phyloP scores from a whole-genome alignment of 768 basidiomycete genomes.

The Hericium alpestre region DNA sequence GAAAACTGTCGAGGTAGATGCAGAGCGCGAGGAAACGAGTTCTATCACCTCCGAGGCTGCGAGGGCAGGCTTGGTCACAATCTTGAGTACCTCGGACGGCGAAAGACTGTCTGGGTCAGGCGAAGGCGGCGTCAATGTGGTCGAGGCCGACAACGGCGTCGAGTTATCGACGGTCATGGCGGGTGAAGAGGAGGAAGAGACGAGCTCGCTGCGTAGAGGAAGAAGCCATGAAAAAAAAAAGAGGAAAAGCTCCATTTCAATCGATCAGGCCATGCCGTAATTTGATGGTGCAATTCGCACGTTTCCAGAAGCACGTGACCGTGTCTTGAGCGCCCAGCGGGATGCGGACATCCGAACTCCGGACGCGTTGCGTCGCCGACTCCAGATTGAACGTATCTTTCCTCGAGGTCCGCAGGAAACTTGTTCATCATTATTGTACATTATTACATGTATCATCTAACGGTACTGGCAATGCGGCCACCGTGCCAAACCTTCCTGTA shows the following conservation, averaged over 20 bases:
- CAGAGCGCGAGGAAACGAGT: slow-evolving; percentile 46
- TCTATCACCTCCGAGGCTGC: slow-evolving; percentile 61
- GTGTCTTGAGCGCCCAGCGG: neutral
- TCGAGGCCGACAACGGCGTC: slow-evolving; percentile 20
- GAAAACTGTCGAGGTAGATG: slow-evolving; percentile 58
- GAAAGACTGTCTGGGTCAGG: slow-evolving; percentile 19
- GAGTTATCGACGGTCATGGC: slow-evolving; percentile 19
- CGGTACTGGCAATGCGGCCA: too few relatives aligned
- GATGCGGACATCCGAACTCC: too few relatives aligned
- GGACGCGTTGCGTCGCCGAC: too few relatives aligned
- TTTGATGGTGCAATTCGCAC: slow-evolving; percentile 1
- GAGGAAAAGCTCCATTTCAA: neutral
- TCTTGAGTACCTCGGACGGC: slow-evolving; percentile 8
- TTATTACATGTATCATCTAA: too few relatives aligned
- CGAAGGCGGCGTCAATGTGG: slow-evolving; percentile 25
- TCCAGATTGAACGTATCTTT: too few relatives aligned
- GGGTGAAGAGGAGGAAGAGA: neutral
- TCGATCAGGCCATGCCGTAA: neutral
- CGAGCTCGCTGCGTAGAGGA: neutral
- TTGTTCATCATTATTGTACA: too few relatives aligned
- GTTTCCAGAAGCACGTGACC: neutral
- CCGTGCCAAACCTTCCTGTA: too few relatives aligned
- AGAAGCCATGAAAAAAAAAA: neutral
- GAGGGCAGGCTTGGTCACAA: slow-evolving; percentile 6
- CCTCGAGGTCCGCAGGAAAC: too few relatives aligned